These are phyloP conservation scores for Aureobasidium vineae DNA, from an alignment of 2,329 filamentous ascomycete genomes.

Conservation along the genomic window DNA sequence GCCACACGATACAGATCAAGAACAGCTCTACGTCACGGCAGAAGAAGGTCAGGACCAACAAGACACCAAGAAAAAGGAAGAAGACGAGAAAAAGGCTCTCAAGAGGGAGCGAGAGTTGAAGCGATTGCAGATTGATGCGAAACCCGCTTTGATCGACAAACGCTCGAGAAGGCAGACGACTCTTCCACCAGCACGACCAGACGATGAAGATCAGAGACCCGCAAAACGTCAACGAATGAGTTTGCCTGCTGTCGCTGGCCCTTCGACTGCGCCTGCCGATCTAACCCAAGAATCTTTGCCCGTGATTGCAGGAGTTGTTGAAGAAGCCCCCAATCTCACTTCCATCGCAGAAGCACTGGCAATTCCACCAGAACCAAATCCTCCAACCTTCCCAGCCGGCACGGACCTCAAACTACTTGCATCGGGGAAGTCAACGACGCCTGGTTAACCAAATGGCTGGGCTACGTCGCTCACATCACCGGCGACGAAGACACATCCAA, in stretches of 20 bases:
- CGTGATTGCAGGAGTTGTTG: background rate
- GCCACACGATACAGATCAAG: conserved; percentile 11
- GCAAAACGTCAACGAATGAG: conserved; percentile 15
- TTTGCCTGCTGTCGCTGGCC: background rate
- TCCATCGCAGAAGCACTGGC: background rate
- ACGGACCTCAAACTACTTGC: conserved; percentile 11
- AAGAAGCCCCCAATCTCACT: background rate
- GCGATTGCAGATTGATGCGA: conserved; percentile 22
- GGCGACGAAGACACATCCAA: conserved; percentile 22
- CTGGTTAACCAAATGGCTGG: conserved; percentile 13
- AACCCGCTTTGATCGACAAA: conserved; percentile 17
- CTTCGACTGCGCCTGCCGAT: background rate
- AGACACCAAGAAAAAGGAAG: background rate
- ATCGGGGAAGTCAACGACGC: conserved; percentile 17
- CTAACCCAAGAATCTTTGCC: background rate
- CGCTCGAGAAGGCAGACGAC: conserved; percentile 13
- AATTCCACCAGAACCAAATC: conserved; percentile 5
- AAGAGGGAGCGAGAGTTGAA: conserved; percentile 11
- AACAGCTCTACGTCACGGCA: background rate
- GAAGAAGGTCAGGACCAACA: background rate
- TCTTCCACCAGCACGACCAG: background rate
- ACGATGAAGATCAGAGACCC: background rate
- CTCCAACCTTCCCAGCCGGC: background rate
- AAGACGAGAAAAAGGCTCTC: background rate
- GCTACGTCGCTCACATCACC: conserved; percentile 13